Percentiles rank a stretch among this genome's conserved stretches.
Conservation (phyloP, 1,284 basidiomycete genomes). For the Rhodotorula sp. region DNA sequence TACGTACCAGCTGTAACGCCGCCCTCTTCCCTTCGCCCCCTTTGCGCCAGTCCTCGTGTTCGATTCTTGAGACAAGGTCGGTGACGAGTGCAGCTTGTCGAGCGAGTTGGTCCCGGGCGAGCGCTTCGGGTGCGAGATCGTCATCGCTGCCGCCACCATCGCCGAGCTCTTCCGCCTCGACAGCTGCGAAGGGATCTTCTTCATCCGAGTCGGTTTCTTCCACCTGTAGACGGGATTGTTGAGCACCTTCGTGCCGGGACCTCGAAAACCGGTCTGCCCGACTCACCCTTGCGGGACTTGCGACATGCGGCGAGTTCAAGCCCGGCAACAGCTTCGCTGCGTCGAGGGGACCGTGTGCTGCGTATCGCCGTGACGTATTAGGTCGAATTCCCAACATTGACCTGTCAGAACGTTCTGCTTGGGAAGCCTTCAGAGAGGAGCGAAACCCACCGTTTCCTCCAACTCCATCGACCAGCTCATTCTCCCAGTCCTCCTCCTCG, state of each 20-base stretch:
- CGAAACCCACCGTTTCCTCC: conserved; percentile 57
- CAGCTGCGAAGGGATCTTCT: conserved; percentile 80
- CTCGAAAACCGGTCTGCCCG: not conserved
- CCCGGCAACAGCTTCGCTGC: not conserved
- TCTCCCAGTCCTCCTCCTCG: not conserved
- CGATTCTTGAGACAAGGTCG: conserved; percentile 77
- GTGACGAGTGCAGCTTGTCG: conserved; percentile 75
- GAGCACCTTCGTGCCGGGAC: not conserved
- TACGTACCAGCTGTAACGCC: conserved; percentile 77
- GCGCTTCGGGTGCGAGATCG: conserved; percentile 74
- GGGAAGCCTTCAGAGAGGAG: not conserved
- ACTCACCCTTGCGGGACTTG: not conserved
- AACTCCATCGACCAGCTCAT: conserved; percentile 46
- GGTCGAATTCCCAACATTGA: no score
- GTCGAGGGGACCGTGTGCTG: no score
- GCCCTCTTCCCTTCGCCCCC: conserved; percentile 76
- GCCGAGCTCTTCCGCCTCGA: conserved; percentile 28
- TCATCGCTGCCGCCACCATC: conserved; percentile 50
- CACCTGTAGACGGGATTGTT: conserved; percentile 53
- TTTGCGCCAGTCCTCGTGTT: conserved; percentile 52
- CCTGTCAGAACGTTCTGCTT: no score
- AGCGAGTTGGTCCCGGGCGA: conserved; percentile 85
- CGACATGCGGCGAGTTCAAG: not conserved
- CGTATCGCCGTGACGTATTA: no score
- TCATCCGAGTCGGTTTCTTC: conserved; percentile 79